These are phyloP conservation scores for Ogataea ganodermae DNA, from an alignment of 805 yeast genomes.

Conservation along the genomic window DNA sequence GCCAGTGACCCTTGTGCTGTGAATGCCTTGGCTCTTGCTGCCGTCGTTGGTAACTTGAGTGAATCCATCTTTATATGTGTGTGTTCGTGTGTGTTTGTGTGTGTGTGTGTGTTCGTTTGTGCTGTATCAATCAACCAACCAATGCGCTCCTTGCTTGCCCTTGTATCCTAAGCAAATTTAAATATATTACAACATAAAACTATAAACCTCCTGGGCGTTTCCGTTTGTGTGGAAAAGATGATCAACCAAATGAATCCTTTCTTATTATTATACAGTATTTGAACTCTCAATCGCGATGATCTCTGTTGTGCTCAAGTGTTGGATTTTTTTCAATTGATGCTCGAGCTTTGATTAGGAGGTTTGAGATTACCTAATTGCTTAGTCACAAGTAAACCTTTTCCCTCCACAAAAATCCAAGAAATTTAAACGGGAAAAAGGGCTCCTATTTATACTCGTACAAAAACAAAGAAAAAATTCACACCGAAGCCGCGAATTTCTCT, in stretches of 20 bases:
- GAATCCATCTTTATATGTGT: constrained; percentile 55
- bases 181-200: constrained; percentile 20
- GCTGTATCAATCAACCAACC: constrained; percentile 4
- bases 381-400: constrained; percentile 6
- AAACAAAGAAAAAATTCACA: neutral
- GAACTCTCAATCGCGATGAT: constrained; percentile 4
- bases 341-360: constrained; percentile 2
- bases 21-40: constrained; percentile 74
- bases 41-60: constrained; percentile 72
- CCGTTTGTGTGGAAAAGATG: constrained; percentile 25
- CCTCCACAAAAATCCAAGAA: constrained; percentile 8
- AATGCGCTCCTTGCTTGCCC: constrained; percentile 10
- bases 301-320: constrained; percentile 2
- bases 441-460: constrained; percentile 26
- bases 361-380: constrained; percentile 9
- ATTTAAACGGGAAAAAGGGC: constrained; percentile 17
- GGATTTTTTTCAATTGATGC: neutral
- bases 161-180: constrained; percentile 7
- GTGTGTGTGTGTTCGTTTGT: constrained; percentile 13
- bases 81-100: constrained; percentile 5
- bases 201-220: constrained; percentile 17
- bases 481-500: constrained; percentile 1
- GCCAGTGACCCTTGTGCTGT: constrained; percentile 66
- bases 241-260: constrained; percentile 34
- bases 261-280: constrained; percentile 12